Conservation (phyloP, 1,139 yeast genomes). For the Blastobotrys illinoisensis region DNA sequence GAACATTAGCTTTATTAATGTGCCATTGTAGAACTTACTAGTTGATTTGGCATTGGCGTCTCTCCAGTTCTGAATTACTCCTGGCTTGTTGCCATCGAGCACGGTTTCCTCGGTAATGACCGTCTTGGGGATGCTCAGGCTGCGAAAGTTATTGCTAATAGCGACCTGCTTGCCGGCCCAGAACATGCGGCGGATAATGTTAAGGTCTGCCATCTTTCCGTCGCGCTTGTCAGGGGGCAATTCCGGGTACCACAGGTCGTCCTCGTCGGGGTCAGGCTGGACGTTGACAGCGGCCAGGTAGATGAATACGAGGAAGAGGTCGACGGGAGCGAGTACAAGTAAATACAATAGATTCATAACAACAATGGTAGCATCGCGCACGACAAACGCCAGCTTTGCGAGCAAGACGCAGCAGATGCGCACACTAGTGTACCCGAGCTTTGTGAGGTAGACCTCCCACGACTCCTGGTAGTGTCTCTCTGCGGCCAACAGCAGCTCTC, state of each 20-base stretch:
- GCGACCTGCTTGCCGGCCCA: slow-evolving; percentile 22
- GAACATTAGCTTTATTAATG: too few species aligned
- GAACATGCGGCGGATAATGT: slow-evolving; percentile 19
- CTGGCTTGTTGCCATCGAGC: background rate
- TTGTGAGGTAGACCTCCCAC: slow-evolving; percentile 12
- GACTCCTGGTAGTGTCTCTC: slow-evolving; percentile 17
- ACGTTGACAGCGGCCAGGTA: slow-evolving; percentile 15
- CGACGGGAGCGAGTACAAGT: slow-evolving; percentile 20
- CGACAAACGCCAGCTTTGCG: slow-evolving; percentile 18
- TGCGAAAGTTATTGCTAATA: slow-evolving; percentile 14
- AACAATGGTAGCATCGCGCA: slow-evolving; percentile 17
- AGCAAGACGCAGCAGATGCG: slow-evolving; percentile 13
- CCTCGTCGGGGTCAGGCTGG: slow-evolving; percentile 4
- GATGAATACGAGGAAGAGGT: slow-evolving; percentile 14
- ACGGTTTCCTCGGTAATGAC: background rate
- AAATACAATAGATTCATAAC: slow-evolving; percentile 13
- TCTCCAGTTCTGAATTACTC: background rate
- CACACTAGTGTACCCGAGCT: slow-evolving; percentile 7
- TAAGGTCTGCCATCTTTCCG: slow-evolving; percentile 13
- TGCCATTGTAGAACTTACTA: background rate
- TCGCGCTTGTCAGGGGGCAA: slow-evolving; percentile 6
- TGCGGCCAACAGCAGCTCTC: slow-evolving; percentile 19
- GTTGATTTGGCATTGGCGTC: background rate
- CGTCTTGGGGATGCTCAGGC: slow-evolving; percentile 16
- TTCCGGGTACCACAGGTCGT: background rate